Percentiles rank a stretch among this genome's conserved stretches.
These are phyloP conservation scores for Pythium dissotocum DNA, from an alignment of 352 stramenopile species.

Conservation along the genomic window DNA sequence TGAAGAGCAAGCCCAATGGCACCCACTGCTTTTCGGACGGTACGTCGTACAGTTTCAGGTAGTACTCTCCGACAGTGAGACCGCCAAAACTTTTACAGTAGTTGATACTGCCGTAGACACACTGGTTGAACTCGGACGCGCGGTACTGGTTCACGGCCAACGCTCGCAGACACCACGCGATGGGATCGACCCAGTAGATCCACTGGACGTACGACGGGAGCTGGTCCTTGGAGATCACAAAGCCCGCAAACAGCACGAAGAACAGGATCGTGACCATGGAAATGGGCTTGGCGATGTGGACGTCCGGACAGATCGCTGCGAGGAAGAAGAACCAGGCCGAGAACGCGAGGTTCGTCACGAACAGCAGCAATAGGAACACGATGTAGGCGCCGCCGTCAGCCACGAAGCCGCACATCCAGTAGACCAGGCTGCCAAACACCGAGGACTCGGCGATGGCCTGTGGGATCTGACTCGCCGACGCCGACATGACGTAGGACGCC, in stretches of 20 bases:
- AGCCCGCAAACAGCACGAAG: conserved; percentile 40
- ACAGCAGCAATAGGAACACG: conserved; percentile 56
- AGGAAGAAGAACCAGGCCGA: conserved; percentile 36
- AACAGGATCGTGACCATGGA: conserved; percentile 30
- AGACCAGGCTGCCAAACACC: conserved; percentile 33
- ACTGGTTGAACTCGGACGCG: conserved; percentile 18
- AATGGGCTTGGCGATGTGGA: conserved; percentile 29
- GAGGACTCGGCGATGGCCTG: conserved; percentile 40
- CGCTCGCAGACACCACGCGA: conserved; percentile 34
- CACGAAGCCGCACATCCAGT: conserved; percentile 7
- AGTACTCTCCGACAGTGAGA: conserved; percentile 29
- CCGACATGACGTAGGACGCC: conserved; percentile 58
- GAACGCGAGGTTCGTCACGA: conserved; percentile 41
- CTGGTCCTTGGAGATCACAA: conserved; percentile 31
- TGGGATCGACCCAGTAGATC: conserved; percentile 48
- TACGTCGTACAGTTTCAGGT: conserved; percentile 24
- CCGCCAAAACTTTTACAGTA: conserved; percentile 16
- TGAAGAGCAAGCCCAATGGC: conserved; percentile 24
- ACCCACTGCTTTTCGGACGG: conserved; percentile 19
- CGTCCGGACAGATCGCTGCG: conserved; percentile 19
- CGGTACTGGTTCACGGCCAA: conserved; percentile 33
- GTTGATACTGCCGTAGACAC: conserved; percentile 28
- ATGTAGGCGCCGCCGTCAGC: conserved; percentile 40
- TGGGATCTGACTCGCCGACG: conserved; percentile 40
- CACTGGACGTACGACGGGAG: conserved; percentile 43